Evolutionary conservation across 2,329 filamentous ascomycete species (phyloP).

Genomic region (Aspergillus uvarum): DNA sequence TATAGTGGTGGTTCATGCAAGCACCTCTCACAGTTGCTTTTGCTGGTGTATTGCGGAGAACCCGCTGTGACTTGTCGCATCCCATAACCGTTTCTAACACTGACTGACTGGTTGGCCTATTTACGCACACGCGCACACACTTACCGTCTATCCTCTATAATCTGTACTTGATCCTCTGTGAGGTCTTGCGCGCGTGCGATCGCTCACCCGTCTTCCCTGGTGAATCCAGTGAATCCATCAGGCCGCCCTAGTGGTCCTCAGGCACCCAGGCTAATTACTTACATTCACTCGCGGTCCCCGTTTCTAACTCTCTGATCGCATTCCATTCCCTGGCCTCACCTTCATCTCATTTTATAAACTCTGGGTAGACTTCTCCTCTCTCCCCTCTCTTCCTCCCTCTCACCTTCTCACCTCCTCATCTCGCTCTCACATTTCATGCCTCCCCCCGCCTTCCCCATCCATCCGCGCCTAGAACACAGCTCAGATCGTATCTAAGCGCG

Average conservation of each 20-base stretch:
- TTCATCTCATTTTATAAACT: conserved; percentile 3
- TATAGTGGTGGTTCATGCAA: background rate
- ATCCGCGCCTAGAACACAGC: background rate
- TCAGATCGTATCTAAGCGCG: conserved; percentile 17
- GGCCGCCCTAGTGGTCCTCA: conserved; percentile 12
- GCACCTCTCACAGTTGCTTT: background rate
- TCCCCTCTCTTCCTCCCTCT: conserved; percentile 5
- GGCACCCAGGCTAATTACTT: conserved; percentile 11
- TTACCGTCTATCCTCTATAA: background rate
- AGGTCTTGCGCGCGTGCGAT: too few species aligned
- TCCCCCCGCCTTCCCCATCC: background rate
- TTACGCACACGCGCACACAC: background rate
- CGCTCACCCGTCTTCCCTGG: background rate
- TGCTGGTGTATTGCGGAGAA: background rate
- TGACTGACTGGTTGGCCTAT: background rate
- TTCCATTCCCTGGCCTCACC: background rate
- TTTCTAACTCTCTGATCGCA: conserved; percentile 11
- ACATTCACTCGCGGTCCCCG: conserved; percentile 4
- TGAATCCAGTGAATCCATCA: background rate
- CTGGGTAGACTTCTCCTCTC: conserved; percentile 5
- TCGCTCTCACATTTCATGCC: conserved; percentile 12
- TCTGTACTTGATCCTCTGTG: background rate
- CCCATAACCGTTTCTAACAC: background rate
- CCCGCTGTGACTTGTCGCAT: conserved; percentile 14
- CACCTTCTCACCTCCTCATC: background rate